These are phyloP conservation scores for Trichoderma atrobrunneum DNA, from an alignment of 2,329 filamentous ascomycete genomes.

Conservation along the genomic window DNA sequence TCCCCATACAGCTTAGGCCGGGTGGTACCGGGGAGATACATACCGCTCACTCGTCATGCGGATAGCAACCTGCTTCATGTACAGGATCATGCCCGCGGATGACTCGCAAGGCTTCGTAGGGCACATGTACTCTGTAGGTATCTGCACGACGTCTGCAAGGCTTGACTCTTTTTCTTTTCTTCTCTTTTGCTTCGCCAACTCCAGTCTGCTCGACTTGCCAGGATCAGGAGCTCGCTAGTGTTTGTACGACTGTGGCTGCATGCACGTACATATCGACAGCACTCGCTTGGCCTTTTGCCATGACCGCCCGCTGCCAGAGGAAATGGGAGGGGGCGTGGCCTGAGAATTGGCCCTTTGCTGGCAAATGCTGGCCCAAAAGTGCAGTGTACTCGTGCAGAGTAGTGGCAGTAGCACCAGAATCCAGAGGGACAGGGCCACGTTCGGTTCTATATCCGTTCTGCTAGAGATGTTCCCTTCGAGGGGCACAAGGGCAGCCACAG, in stretches of 20 bases:
- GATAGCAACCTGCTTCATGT: neutral
- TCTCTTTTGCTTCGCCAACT: neutral
- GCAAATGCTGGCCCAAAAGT: neutral
- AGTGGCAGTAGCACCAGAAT: neutral
- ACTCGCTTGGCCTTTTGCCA: slow-evolving; percentile 11
- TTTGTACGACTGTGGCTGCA: slow-evolving; percentile 12
- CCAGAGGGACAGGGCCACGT: slow-evolving; percentile 18
- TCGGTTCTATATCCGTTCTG: slow-evolving; percentile 20
- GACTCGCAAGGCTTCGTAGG: neutral
- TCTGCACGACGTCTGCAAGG: neutral
- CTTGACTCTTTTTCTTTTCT: neutral
- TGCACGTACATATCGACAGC: slow-evolving; percentile 13
- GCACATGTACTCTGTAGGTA: neutral
- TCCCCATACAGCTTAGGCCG: neutral
- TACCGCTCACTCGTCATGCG: neutral
- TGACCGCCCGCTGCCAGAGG: slow-evolving; percentile 14
- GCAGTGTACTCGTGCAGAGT: neutral
- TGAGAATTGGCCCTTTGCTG: neutral
- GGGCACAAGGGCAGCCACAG: neutral
- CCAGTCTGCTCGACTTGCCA: neutral
- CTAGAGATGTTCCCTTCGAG: neutral
- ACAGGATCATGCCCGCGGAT: neutral
- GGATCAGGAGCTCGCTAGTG: slow-evolving; percentile 3
- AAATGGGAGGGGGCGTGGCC: slow-evolving; percentile 14
- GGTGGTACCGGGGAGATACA: neutral